A percentile compares a stretch with the other conserved stretches of the same genome.
Evolutionary conservation across 208 protist species (phyloP).

Genomic region (Vickermania ingenoplastis): DNA sequence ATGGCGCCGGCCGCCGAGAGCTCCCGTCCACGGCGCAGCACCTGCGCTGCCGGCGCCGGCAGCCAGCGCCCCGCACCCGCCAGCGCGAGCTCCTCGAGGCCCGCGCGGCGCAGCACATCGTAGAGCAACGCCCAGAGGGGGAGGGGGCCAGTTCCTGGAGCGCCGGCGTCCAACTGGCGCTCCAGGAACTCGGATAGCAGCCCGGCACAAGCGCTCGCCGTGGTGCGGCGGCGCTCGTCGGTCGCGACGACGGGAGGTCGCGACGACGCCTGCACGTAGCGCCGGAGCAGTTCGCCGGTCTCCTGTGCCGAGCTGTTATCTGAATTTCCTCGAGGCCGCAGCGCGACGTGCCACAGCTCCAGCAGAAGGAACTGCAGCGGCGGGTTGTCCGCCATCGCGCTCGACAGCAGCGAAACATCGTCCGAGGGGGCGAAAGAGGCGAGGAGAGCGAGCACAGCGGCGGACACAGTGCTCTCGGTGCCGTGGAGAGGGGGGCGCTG

Average conservation of each 20-base stretch:
- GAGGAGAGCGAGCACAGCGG: too few species aligned
- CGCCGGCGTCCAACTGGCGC: background rate
- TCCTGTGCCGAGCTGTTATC: too few species aligned
- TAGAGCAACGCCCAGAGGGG: background rate
- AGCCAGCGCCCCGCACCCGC: background rate
- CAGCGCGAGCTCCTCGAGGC: background rate
- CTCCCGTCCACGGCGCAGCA: conserved; percentile 1
- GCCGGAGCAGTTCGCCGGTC: background rate
- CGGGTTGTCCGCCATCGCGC: too few species aligned
- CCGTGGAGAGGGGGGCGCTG: too few species aligned
- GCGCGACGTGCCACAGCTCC: too few species aligned
- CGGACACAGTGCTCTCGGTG: too few species aligned
- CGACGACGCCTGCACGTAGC: background rate
- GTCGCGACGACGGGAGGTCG: background rate
- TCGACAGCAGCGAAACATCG: too few species aligned
- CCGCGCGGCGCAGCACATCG: background rate
- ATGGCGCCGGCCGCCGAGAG: background rate
- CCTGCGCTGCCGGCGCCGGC: background rate
- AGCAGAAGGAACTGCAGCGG: too few species aligned
- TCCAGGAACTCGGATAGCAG: background rate
- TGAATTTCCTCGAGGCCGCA: too few species aligned
- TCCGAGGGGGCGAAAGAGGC: too few species aligned
- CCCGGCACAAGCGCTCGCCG: background rate
- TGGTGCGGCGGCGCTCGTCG: background rate
- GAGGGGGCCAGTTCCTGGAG: background rate